These are phyloP conservation scores for Mycosphaerella sp. DNA, from an alignment of 2,329 filamentous ascomycete genomes.

Conservation along the genomic window DNA sequence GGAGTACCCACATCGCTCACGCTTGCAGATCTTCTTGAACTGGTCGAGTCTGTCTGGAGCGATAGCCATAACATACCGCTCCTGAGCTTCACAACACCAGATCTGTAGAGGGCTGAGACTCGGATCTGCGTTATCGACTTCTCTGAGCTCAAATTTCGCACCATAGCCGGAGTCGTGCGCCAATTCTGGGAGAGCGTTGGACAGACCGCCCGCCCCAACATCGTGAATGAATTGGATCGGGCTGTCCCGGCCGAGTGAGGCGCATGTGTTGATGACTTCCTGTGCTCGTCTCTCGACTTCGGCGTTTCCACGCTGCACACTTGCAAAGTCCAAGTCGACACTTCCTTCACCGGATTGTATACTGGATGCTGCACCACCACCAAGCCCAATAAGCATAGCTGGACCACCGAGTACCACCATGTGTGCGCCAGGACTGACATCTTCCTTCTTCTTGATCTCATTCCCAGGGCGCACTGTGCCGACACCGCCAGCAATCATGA, in stretches of 20 bases:
- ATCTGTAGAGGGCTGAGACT: conserved; percentile 95
- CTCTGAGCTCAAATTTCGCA: conserved; percentile 87
- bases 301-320: conserved; percentile 93
- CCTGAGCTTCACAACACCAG: conserved; percentile 96
- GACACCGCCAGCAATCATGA: conserved; percentile 95
- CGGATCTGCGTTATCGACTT: conserved; percentile 82
- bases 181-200: conserved; percentile 77
- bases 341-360: conserved; percentile 81
- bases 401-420: conserved; percentile 91
- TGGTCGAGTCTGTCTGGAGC: conserved; percentile 71
- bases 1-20: conserved; percentile 89
- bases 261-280: conserved; percentile 95
- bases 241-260: conserved; percentile 73
- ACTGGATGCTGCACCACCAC: conserved; percentile 90
- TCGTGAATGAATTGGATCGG: conserved; percentile 98
- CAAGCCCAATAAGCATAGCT: conserved; percentile 95
- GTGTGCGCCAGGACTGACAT: conserved; percentile 81
- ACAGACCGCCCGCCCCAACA: conserved; percentile 86
- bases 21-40: conserved; percentile 62
- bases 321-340: conserved; percentile 91
- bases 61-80: conserved; percentile 88
- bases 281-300: conserved; percentile 94
- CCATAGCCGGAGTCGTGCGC: conserved; percentile 89
- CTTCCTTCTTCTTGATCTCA: conserved; percentile 72
- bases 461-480: conserved; percentile 88